Base-by-base conservation (phyloP, 1,284 basidiomycete species). In the Stereum hirsutum region DNA sequence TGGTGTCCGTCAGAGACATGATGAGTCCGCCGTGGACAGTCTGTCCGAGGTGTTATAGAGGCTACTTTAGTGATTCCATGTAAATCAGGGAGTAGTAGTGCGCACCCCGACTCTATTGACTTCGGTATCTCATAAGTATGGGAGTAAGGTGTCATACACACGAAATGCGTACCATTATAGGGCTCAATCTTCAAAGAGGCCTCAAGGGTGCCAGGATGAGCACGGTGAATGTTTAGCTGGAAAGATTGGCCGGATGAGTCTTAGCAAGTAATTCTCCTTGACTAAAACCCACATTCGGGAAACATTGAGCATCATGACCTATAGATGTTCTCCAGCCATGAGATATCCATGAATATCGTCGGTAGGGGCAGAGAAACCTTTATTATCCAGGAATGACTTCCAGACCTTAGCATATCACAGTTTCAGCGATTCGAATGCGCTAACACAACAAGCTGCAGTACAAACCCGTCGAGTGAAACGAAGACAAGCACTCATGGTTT, bases 11-110 rank as follows among this genome's bases (percentile, higher is more conserved):
- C 15, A 95, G 64, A 2, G 88, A 89, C 54, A 88, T 63, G 52
- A 93, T 81, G 31, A 93, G 69, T 6, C 91, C 91, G 10, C 91
- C 90, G 54, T 94, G 91, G 7, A 88, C 79, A 53, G 72, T 72
- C 67, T 67, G 45, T n/a, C n/a, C 5, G 32, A 23, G 23, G 25
- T 25, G 39, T n/a, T n/a, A n/a, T n/a, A n/a, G n/a, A n/a, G n/a
- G n/a, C n/a, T n/a, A n/a, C n/a, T n/a, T n/a, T n/a, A n/a, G n/a
- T n/a, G n/a, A n/a, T n/a, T n/a, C n/a, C n/a, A n/a, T n/a, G n/a
- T n/a, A n/a, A n/a, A n/a, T n/a, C n/a, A n/a, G n/a, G n/a, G n/a
- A n/a, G n/a, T n/a, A n/a, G n/a, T n/a, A 36, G 43, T 41, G 48
- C 74, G 55, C 56, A 87, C 85, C 51, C 83, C 81, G 49, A 85